Percentiles rank a stretch among this genome's conserved stretches.
Evolutionary conservation across 345 rosid species (phyloP).

Genomic region (Salix exigua): DNA sequence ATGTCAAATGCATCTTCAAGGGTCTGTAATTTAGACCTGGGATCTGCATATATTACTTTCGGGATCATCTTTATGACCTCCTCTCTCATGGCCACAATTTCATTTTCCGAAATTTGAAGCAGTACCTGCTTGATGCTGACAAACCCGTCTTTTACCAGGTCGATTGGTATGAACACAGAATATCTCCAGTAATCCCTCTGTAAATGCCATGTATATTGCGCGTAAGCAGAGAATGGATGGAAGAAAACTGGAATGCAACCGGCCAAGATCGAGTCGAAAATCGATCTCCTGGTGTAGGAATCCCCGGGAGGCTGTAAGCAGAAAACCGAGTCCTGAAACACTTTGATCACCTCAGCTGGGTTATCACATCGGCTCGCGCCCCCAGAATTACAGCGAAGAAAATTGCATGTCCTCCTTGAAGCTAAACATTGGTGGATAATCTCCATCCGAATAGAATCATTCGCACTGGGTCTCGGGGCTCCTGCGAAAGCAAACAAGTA

Average conservation of each 20-base stretch:
- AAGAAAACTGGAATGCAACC: conserved; percentile 27
- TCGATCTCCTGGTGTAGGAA: conserved; percentile 15
- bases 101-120: neutral
- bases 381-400: conserved; percentile 1
- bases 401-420: conserved; percentile 6
- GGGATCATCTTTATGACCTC: conserved; percentile 18
- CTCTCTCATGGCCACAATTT: conserved; percentile 1
- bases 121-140: conserved; percentile 2
- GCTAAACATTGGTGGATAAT: conserved; percentile 16
- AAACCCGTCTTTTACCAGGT: conserved; percentile 7
- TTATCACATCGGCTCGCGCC: conserved; percentile 6
- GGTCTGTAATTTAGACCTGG: neutral
- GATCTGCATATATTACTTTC: conserved; percentile 18
- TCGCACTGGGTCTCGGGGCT: conserved; percentile 1
- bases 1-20: conserved; percentile 24
- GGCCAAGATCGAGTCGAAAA: conserved; percentile 13
- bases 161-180: conserved; percentile 17
- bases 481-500: conserved; percentile 10
- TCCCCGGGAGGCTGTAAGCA: conserved; percentile 26
- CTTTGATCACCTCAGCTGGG: conserved; percentile 11
- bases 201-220: conserved; percentile 15
- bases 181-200: conserved; percentile 10
- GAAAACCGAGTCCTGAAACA: conserved; percentile 14
- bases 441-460: conserved; percentile 4
- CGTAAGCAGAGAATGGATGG: conserved; percentile 22